phyloP scores from a whole-genome alignment of 805 yeast genomes.

The Pichia membranifaciens region DNA sequence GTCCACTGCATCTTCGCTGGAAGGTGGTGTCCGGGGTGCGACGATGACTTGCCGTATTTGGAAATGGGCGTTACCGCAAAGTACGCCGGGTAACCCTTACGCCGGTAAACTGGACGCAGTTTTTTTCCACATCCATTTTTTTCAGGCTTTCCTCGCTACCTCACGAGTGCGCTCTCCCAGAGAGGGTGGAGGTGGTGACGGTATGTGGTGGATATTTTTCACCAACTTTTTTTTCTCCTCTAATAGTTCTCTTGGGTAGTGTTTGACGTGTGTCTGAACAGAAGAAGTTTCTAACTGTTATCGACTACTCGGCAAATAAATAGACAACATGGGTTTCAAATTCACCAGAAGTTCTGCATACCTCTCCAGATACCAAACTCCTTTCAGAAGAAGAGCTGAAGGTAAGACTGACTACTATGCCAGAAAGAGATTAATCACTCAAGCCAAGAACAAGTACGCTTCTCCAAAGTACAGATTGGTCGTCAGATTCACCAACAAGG shows the following conservation, averaged over 20 bases:
- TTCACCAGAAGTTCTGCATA: slow-evolving; percentile 80
- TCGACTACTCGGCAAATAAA: background rate
- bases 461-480: slow-evolving; percentile 99
- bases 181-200: too few relatives aligned
- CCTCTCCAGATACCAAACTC: slow-evolving; percentile 99
- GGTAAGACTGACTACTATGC: slow-evolving; percentile 99
- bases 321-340: slow-evolving; percentile 67
- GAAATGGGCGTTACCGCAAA: slow-evolving; percentile 29
- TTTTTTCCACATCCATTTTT: too few relatives aligned
- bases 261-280: too few relatives aligned
- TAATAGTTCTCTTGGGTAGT: too few relatives aligned
- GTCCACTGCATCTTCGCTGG: slow-evolving; percentile 78
- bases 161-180: too few relatives aligned
- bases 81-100: slow-evolving; percentile 11
- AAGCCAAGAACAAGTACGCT: slow-evolving; percentile 99
- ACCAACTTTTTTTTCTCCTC: too few relatives aligned
- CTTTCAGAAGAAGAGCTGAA: slow-evolving; percentile 99
- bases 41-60: slow-evolving; percentile 17
- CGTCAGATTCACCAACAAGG: slow-evolving; percentile 99
- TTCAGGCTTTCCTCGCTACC: too few relatives aligned
- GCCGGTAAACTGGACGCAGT: slow-evolving; percentile 1
- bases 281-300: too few relatives aligned
- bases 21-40: slow-evolving; percentile 20
- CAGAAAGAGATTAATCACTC: slow-evolving; percentile 98
- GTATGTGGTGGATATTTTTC: too few relatives aligned